Conservation (phyloP, 106 monocot genomes). For the Phalaenopsis aphrodite region DNA sequence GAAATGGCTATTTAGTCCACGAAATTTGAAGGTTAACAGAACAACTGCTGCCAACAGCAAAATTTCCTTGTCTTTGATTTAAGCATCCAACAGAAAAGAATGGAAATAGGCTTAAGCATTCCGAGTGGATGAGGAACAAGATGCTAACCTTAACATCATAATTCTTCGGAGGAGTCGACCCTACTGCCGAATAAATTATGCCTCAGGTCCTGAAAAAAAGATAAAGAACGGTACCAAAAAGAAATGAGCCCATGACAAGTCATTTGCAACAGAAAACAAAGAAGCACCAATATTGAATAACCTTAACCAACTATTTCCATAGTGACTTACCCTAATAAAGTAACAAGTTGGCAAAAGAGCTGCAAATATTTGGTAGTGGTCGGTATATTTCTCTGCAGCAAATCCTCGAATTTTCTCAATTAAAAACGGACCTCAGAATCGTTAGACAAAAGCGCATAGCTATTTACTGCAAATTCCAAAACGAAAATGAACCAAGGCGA, state of each 20-base stretch:
- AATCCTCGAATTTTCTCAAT: neutral
- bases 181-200: neutral
- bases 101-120: neutral
- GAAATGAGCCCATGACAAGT: neutral
- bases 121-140: neutral
- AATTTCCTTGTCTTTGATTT: no score
- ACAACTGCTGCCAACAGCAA: neutral
- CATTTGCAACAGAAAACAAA: neutral
- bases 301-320: neutral
- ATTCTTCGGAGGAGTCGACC: neutral
- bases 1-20: neutral
- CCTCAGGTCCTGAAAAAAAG: neutral
- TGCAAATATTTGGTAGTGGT: neutral
- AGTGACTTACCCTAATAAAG: neutral
- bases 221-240: neutral
- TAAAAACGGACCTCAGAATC: neutral
- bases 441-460: neutral
- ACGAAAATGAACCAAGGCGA: neutral
- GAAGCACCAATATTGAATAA: neutral
- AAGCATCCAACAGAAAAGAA: neutral
- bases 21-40: neutral
- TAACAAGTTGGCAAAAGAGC: neutral
- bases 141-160: constrained; percentile 6
- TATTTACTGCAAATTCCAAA: neutral
- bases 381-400: neutral